Base-by-base conservation (phyloP, 2,329 filamentous ascomycete genomes). In the Aureobasidium leucospermi region DNA sequence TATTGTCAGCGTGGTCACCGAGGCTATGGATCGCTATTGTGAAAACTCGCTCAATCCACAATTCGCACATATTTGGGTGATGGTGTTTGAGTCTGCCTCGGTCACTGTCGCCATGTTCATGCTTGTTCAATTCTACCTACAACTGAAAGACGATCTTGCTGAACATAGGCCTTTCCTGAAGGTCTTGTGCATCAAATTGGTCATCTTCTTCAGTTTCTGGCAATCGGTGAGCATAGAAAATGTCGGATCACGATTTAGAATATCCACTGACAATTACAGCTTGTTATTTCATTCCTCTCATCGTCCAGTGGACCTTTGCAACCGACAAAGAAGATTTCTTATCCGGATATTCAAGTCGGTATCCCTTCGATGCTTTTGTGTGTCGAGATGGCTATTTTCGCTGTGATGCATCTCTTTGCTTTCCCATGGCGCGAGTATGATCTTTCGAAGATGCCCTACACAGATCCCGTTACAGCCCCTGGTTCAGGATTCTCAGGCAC, bases 141-240 rank as follows among this genome's bases (percentile, higher is more conserved):
- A 95, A 71, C 78, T 94, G 47, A 85, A 84, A 63, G 74, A 79
- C 1, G 83, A 89, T 61, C 79, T 96, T 29, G 79, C 80, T 7
- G 81, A 86, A 58, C 83, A 95, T 69, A 79, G 76, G 16, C 88
- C 90, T 0, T 87, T 93, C 65, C 73, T 93, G 64, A 96, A 96
- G 73, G 85, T 96, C 29, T 70, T 90, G 19, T 88, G 89, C 67
- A 94, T 96, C 75, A 96, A 96, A 74, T 80, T 95, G 31, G 90
- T 95, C 68, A 90, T 96, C 68, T 96, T 96, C 78, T 81, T 96
- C 65, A 91, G 87, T 38, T 95, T 95, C 73, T 96, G 90, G 90
- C 90, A 96, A 69, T 78, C 76, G 34, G 78, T 80, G 67, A 64
- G 75, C 63, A 16, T 19, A 32, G 3, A 3, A 9, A 41, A 15